Percentiles rank a stretch among this genome's conserved stretches.
These are phyloP conservation scores for Hyaloperonospora brassicae DNA, from an alignment of 352 stramenopile genomes.

Conservation along the genomic window DNA sequence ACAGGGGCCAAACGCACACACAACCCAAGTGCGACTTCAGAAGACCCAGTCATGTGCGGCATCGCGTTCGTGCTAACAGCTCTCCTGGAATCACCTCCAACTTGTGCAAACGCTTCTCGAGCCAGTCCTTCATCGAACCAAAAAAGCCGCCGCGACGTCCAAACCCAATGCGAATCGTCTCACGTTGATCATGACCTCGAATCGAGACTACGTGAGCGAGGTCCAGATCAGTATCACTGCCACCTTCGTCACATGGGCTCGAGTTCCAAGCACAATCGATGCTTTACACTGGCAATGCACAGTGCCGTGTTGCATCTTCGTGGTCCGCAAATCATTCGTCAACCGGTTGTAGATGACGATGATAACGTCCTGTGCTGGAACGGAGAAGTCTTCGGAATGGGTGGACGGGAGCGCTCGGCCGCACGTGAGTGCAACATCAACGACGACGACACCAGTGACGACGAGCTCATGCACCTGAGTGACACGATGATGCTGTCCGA, in stretches of 20 bases:
- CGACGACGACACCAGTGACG: conserved; percentile 4
- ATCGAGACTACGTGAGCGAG: conserved; percentile 25
- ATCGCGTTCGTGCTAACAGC: conserved; percentile 21
- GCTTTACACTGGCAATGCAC: conserved; percentile 46
- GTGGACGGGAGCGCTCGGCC: background rate
- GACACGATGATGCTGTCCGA: conserved; percentile 46
- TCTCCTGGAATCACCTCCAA: background rate
- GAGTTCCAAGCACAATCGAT: conserved; percentile 1
- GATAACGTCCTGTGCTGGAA: conserved; percentile 89
- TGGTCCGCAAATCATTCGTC: conserved; percentile 47
- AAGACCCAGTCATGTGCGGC: conserved; percentile 20
- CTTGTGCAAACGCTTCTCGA: background rate
- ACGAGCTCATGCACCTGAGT: conserved; percentile 19
- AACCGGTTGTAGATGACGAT: conserved; percentile 68
- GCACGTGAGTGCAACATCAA: conserved; percentile 1
- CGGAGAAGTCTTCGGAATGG: conserved; percentile 83
- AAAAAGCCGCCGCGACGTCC: background rate
- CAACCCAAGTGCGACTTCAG: too few relatives aligned
- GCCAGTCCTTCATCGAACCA: background rate
- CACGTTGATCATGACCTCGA: conserved; percentile 22
- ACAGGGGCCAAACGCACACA: too few relatives aligned
- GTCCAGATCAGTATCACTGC: conserved; percentile 21
- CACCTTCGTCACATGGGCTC: conserved; percentile 11
- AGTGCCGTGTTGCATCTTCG: conserved; percentile 89
- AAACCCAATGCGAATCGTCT: background rate